Percentiles rank a stretch among this genome's conserved stretches.
phyloP scores from a whole-genome alignment of 768 basidiomycete genomes.

The Tricholoma flavovirens region DNA sequence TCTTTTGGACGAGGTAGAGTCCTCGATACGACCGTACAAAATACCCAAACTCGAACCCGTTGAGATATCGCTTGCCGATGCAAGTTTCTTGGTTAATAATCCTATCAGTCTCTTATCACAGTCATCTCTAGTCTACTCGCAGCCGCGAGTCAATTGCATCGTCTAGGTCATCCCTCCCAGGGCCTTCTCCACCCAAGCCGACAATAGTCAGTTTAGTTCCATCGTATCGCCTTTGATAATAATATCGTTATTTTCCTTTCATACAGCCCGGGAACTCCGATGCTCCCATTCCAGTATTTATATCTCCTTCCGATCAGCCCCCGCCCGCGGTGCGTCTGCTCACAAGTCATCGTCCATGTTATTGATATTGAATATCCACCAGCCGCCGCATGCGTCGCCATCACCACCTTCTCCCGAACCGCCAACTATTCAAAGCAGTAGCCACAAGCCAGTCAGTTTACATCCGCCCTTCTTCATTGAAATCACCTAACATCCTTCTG shows the following conservation, averaged over 20 bases:
- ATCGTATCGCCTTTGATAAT: background rate
- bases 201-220: background rate
- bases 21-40: background rate
- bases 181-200: background rate
- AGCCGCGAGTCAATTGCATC: constrained; percentile 1
- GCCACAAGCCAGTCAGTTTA: background rate
- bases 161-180: background rate
- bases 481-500: background rate
- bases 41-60: constrained; percentile 15
- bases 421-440: background rate
- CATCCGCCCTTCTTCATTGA: background rate
- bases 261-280: background rate
- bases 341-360: background rate
- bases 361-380: background rate
- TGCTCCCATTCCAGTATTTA: constrained; percentile 4
- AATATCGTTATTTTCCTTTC: background rate
- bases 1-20: constrained; percentile 10
- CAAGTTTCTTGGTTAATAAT: constrained; percentile 9
- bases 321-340: constrained; percentile 1
- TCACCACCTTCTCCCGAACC: background rate
- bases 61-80: constrained; percentile 10
- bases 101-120: background rate
- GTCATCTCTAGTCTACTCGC: background rate
- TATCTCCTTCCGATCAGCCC: constrained; percentile 7
- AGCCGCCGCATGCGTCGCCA: background rate